These are phyloP conservation scores for Xylariomycetidae sp. DNA, from an alignment of 2,329 filamentous ascomycete species.

Conservation along the genomic window DNA sequence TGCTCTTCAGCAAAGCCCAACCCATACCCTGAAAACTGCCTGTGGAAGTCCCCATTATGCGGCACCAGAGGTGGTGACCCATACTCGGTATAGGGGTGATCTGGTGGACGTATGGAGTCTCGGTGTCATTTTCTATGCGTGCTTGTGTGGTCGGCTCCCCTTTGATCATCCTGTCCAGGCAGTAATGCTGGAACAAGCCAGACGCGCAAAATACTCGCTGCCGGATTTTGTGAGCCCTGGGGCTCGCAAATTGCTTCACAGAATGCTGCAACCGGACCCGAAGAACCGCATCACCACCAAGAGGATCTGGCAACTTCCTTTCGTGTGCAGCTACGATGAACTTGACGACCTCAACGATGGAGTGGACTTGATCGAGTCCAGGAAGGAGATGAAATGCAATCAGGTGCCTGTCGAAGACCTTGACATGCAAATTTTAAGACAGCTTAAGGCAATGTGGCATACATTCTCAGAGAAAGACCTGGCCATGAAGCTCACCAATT, in stretches of 20 bases:
- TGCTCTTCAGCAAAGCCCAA: slow-evolving; percentile 75
- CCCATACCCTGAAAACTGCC: slow-evolving; percentile 76
- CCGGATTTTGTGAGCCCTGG: slow-evolving; percentile 59
- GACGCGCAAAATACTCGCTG: too few relatives aligned
- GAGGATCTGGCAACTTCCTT: slow-evolving; percentile 79
- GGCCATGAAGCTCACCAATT: slow-evolving; percentile 59
- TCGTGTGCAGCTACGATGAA: slow-evolving; percentile 79
- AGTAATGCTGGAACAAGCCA: too few relatives aligned
- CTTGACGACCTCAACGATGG: slow-evolving; percentile 62
- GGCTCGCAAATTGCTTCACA: slow-evolving; percentile 70
- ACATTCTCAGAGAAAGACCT: slow-evolving; percentile 71
- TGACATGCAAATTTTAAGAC: slow-evolving; percentile 75
- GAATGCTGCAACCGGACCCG: slow-evolving; percentile 76
- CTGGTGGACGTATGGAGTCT: slow-evolving; percentile 93
- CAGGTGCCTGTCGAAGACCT: slow-evolving; percentile 61
- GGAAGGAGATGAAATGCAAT: slow-evolving; percentile 58
- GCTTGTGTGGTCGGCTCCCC: slow-evolving; percentile 77
- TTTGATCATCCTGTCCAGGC: too few relatives aligned
- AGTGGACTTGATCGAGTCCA: slow-evolving; percentile 49
- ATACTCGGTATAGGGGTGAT: slow-evolving; percentile 67
- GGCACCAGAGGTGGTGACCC: slow-evolving; percentile 81
- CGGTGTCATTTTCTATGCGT: slow-evolving; percentile 83
- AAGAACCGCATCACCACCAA: slow-evolving; percentile 72
- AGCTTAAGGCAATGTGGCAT: slow-evolving; percentile 89
- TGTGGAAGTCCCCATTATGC: slow-evolving; percentile 97